Base-by-base conservation (phyloP, 768 basidiomycete genomes). In the Leccinum rimulosum region DNA sequence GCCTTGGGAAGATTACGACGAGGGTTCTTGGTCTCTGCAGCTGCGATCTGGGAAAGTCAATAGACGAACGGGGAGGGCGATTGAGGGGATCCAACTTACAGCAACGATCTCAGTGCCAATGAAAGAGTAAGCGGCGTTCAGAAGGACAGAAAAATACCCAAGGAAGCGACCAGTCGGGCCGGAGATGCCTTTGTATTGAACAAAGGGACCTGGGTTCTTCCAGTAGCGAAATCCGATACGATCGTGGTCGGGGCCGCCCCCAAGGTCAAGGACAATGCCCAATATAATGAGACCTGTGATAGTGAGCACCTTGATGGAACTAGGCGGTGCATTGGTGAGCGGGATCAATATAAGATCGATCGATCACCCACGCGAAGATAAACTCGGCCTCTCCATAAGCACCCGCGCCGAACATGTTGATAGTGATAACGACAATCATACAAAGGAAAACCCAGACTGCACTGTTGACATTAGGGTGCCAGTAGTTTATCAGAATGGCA, bases 91-190 rank as follows among this genome's bases (percentile, higher is more conserved):
- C 17, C 48, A 6, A 77, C 83, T 66, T 76, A 91, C 88, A 30
- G 91, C 93, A 45, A 96, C 93, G 68, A 96, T 94, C 73, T 98
- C 95, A 6, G 93, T 95, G 15, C 95, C 95, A 60, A 95, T 93
- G 73, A 81, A 95, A 11, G 92, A 93, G 79, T 95, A 97, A 14
- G 92, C 93, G 4, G 95, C 95, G 64, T 95, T 89, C 7, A 87
- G 85, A 75, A 96, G 75, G 58, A 88, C 87, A 0, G 83, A 72
- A 81, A 82, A 86, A 75, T 79, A 86, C 25, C 82, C 88, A 19
- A 87, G 80, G 81, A 98, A 97, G 27, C 78, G 84, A 9, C 94
- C 95, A 64, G 82, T 83, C 3, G 82, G 60, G 4, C 95, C 95
- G 4, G 66, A 6, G 22, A 93, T 91, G 4, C 72, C 77, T 12